Conservation (phyloP, 352 stramenopile species). For the Pythium grandisporangium region DNA sequence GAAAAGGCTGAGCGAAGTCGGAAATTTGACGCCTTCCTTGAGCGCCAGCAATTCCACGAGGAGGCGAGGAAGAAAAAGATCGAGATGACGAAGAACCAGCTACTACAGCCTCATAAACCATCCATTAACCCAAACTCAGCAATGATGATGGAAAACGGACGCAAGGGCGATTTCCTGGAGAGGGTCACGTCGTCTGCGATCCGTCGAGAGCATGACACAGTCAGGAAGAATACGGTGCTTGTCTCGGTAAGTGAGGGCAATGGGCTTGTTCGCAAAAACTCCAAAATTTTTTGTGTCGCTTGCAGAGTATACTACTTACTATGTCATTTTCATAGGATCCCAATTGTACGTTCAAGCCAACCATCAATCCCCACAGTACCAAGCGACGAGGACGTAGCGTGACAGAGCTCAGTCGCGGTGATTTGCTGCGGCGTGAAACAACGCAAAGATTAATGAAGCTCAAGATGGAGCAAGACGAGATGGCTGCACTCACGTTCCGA, state of each 20-base stretch:
- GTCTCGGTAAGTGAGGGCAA: conserved; percentile 23
- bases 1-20: conserved; percentile 35
- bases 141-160: conserved; percentile 72
- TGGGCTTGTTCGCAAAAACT: no score
- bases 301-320: not conserved
- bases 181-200: conserved; percentile 68
- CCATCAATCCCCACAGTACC: conserved; percentile 65
- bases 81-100: conserved; percentile 48
- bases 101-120: conserved; percentile 46
- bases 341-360: conserved; percentile 77
- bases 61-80: conserved; percentile 54
- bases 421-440: conserved; percentile 68
- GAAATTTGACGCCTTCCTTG: conserved; percentile 63
- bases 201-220: conserved; percentile 65
- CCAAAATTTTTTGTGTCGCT: not conserved
- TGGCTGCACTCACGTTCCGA: conserved; percentile 71
- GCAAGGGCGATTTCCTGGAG: conserved; percentile 76
- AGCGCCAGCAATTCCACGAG: conserved; percentile 68
- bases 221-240: conserved; percentile 68
- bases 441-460: conserved; percentile 77
- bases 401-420: conserved; percentile 71
- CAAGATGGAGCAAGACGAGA: conserved; percentile 84
- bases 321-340: conserved; percentile 32
- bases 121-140: conserved; percentile 78
- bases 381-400: conserved; percentile 59